A percentile compares a stretch with the other conserved stretches of the same genome.
These are phyloP conservation scores for Phaeodactylum tricornutum DNA, from an alignment of 108 stramenopile genomes.

Conservation along the genomic window DNA sequence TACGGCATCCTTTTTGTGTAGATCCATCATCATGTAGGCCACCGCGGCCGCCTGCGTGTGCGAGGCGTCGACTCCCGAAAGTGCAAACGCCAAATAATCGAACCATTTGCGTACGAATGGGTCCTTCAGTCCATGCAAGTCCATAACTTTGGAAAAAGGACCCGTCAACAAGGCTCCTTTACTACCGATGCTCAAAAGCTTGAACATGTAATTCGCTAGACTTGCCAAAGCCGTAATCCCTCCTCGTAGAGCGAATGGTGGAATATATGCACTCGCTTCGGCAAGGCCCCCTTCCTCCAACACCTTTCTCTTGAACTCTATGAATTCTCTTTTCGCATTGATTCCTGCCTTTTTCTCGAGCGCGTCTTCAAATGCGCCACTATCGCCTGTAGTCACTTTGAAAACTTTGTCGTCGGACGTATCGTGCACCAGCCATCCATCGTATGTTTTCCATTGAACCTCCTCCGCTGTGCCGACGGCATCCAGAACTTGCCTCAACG, in stretches of 20 bases:
- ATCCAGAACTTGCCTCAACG: constrained; percentile 79
- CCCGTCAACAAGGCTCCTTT: constrained; percentile 53
- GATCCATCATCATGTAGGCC: constrained; percentile 86
- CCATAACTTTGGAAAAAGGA: constrained; percentile 48
- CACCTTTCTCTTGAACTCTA: constrained; percentile 31
- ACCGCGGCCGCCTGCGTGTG: constrained; percentile 85
- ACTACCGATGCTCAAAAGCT: constrained; percentile 55
- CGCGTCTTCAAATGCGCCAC: constrained; percentile 37
- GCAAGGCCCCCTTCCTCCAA: constrained; percentile 33
- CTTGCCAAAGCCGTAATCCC: constrained; percentile 30
- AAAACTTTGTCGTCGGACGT: constrained; percentile 41
- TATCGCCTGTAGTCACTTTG: constrained; percentile 43
- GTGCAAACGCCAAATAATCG: constrained; percentile 75
- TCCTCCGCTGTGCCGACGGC: constrained; percentile 51
- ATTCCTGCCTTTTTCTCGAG: constrained; percentile 49
- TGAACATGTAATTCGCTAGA: constrained; percentile 29
- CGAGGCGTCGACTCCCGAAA: constrained; percentile 75
- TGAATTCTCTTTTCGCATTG: constrained; percentile 29
- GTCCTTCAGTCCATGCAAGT: constrained; percentile 34
- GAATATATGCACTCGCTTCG: constrained; percentile 51
- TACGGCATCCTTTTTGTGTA: constrained; percentile 58
- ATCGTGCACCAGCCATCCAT: constrained; percentile 70
- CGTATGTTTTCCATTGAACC: constrained; percentile 36
- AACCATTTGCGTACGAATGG: constrained; percentile 57
- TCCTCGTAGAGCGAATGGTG: constrained; percentile 66